phyloP scores from a whole-genome alignment of 2,329 filamentous ascomycete species.

The Gyromitra esculenta region DNA sequence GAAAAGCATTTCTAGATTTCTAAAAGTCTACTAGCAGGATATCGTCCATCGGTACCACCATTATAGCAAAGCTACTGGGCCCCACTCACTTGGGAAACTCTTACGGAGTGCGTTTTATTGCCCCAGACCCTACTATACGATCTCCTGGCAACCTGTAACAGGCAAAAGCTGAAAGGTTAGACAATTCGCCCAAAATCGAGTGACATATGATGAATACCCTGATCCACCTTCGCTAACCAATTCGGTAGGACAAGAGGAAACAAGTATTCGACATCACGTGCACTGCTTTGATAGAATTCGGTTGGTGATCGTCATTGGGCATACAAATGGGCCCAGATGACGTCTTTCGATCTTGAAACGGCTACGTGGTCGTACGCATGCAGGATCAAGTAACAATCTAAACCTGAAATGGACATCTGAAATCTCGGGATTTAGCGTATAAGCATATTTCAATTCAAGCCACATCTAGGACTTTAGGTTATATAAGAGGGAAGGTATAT shows the following conservation, averaged over 20 bases:
- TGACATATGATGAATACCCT: background rate
- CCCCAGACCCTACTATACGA: too few species aligned
- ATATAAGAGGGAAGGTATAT: slow-evolving; percentile 21
- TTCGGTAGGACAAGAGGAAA: background rate
- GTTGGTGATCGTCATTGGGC: background rate
- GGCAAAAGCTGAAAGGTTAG: too few species aligned
- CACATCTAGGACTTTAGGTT: background rate
- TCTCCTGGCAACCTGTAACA: too few species aligned
- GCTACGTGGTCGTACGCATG: slow-evolving; percentile 20
- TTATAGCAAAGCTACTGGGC: background rate
- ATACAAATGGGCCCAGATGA: background rate
- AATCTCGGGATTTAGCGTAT: background rate
- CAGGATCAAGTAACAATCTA: slow-evolving; percentile 5
- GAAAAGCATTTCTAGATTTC: too few species aligned
- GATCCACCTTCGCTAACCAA: background rate
- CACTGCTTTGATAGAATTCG: background rate
- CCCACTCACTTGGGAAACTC: background rate
- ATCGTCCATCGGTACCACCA: too few species aligned
- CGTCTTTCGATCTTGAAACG: slow-evolving; percentile 20
- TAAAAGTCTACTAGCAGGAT: too few species aligned
- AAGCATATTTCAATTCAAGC: background rate
- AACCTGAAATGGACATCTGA: slow-evolving; percentile 23
- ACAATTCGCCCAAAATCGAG: background rate
- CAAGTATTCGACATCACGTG: background rate
- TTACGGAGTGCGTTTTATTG: too few species aligned